phyloP scores from a whole-genome alignment of 2,329 filamentous ascomycete genomes.

The Penicillium griseofulvum region DNA sequence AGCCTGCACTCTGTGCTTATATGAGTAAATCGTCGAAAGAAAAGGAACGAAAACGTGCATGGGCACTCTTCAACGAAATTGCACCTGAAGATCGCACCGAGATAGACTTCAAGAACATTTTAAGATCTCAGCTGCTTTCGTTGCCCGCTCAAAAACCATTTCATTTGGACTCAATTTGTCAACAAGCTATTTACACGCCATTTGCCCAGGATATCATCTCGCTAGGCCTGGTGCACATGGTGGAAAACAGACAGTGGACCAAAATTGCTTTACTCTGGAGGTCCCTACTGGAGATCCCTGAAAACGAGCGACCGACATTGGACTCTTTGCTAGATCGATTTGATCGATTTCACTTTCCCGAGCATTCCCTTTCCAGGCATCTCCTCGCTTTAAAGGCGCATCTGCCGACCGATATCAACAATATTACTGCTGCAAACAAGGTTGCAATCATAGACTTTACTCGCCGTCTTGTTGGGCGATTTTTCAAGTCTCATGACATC shows the following conservation, averaged over 20 bases:
- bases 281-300: conserved; percentile 9
- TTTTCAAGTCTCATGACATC: neutral
- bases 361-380: neutral
- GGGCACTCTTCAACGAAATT: conserved; percentile 49
- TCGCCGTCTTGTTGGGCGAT: neutral
- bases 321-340: neutral
- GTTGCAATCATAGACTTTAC: neutral
- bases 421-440: neutral
- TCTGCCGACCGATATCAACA: too few relatives aligned
- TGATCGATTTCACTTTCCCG: neutral
- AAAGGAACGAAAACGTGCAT: conserved; percentile 43
- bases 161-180: conserved; percentile 40
- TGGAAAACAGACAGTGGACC: conserved; percentile 34
- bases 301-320: neutral
- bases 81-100: conserved; percentile 35
- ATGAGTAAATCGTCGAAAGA: conserved; percentile 44
- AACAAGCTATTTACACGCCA: conserved; percentile 34
- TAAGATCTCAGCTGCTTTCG: conserved; percentile 44
- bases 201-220: conserved; percentile 27
- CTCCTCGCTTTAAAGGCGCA: neutral
- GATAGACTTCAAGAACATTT: conserved; percentile 46
- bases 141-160: conserved; percentile 30
- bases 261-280: conserved; percentile 17
- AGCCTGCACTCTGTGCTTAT: conserved; percentile 35
- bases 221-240: conserved; percentile 31